Evolutionary conservation across 169 alveolate species (phyloP).

Genomic region (Plasmodium gonderi): DNA sequence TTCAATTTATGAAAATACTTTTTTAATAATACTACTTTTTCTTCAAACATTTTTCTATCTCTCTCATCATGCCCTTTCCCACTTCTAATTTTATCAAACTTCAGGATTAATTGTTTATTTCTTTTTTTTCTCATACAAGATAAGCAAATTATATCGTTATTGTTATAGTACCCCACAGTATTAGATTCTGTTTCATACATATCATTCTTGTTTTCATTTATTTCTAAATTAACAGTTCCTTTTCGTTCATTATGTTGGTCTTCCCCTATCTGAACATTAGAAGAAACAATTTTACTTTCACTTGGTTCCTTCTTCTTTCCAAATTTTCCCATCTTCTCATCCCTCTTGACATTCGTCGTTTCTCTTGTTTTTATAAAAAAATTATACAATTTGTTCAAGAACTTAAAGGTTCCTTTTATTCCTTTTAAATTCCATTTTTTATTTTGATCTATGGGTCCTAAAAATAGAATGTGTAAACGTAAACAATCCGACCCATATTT

Average conservation of each 20-base stretch:
- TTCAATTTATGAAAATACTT: background rate
- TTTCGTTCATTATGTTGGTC: background rate
- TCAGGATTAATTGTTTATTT: constrained; percentile 9
- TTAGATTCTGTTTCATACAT: too few relatives aligned
- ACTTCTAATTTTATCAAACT: constrained; percentile 1
- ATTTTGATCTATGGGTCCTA: constrained; percentile 89
- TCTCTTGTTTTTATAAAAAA: constrained; percentile 29
- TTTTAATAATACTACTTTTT: background rate
- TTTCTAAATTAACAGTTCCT: too few relatives aligned
- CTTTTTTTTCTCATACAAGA: background rate
- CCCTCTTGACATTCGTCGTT: background rate
- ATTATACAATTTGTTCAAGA: constrained; percentile 69
- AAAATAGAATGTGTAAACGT: constrained; percentile 88
- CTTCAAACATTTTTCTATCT: background rate
- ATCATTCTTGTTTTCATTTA: too few relatives aligned
- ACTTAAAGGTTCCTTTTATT: constrained; percentile 77
- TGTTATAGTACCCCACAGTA: too few relatives aligned
- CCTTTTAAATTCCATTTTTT: constrained; percentile 84
- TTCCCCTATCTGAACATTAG: background rate
- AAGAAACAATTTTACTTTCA: background rate
- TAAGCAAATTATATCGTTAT: constrained; percentile 24
- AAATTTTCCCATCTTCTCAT: background rate
- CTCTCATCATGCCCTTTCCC: background rate
- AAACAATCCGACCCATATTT: constrained; percentile 90
- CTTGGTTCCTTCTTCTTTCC: too few relatives aligned